Conservation (phyloP, 169 alveolate species). For the Plasmodium ovale region DNA sequence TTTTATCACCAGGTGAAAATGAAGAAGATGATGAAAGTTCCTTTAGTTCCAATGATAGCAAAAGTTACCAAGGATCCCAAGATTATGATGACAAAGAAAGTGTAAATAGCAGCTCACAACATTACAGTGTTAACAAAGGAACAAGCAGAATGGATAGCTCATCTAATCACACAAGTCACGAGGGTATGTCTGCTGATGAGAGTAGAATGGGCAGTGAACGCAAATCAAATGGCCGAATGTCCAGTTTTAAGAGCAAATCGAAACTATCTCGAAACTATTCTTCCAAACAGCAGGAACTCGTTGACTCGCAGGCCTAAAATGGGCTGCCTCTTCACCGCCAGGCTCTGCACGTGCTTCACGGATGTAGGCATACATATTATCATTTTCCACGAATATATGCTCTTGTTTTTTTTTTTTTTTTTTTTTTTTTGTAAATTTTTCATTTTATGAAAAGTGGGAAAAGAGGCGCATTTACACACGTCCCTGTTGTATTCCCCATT, state of each 20-base stretch:
- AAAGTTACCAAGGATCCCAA: conserved; percentile 74
- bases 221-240: conserved; percentile 1
- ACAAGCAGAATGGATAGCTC: conserved; percentile 63
- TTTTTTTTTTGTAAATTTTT: conserved; percentile 62
- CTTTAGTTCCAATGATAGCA: conserved; percentile 65
- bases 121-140: conserved; percentile 63
- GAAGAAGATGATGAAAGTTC: conserved; percentile 78
- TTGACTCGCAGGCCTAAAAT: conserved; percentile 66
- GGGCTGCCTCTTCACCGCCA: background rate
- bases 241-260: conserved; percentile 34
- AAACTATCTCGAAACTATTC: conserved; percentile 55
- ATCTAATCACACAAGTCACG: conserved; percentile 64
- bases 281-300: conserved; percentile 34
- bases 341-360: background rate
- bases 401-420: conserved; percentile 13
- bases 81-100: conserved; percentile 74
- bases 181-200: conserved; percentile 42
- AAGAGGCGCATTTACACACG: too few relatives aligned
- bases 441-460: conserved; percentile 27
- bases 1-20: conserved; percentile 47
- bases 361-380: background rate
- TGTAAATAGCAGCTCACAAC: conserved; percentile 56
- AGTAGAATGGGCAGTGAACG: conserved; percentile 53
- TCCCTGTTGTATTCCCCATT: too few relatives aligned
- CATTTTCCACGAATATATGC: background rate